A percentile compares a stretch with the other conserved stretches of the same genome.
These are phyloP conservation scores for Verticillium longisporum DNA, from an alignment of 2,329 filamentous ascomycete genomes.

Conservation along the genomic window DNA sequence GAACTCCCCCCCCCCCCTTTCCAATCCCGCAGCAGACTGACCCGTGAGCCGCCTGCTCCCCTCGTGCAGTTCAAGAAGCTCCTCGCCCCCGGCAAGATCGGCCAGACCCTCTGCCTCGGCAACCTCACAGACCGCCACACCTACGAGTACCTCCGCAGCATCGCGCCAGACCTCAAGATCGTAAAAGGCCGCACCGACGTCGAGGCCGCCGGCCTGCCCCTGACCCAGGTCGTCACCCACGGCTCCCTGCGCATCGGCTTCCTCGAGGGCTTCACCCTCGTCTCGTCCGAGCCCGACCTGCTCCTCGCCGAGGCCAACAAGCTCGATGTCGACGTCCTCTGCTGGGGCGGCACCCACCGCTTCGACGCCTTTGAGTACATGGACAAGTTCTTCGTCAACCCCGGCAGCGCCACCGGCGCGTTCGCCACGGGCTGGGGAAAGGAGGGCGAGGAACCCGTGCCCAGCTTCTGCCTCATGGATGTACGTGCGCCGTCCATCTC, in stretches of 20 bases:
- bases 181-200: slow-evolving; percentile 62
- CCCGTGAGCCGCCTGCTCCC: background rate
- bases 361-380: slow-evolving; percentile 69
- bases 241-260: slow-evolving; percentile 60
- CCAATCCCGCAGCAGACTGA: slow-evolving; percentile 5
- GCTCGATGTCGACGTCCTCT: slow-evolving; percentile 62
- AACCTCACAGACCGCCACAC: slow-evolving; percentile 75
- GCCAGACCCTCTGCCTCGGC: slow-evolving; percentile 72
- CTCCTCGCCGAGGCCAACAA: slow-evolving; percentile 62
- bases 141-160: slow-evolving; percentile 72
- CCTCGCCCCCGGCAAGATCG: slow-evolving; percentile 75
- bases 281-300: slow-evolving; percentile 60
- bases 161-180: slow-evolving; percentile 66
- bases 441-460: slow-evolving; percentile 66
- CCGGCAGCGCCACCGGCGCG: slow-evolving; percentile 59
- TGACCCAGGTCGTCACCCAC: slow-evolving; percentile 61
- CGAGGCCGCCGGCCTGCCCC: slow-evolving; percentile 57
- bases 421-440: slow-evolving; percentile 51
- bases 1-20: slow-evolving; percentile 4
- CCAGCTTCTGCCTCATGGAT: slow-evolving; percentile 97
- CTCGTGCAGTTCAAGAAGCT: slow-evolving; percentile 70
- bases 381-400: slow-evolving; percentile 69
- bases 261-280: slow-evolving; percentile 61
- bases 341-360: slow-evolving; percentile 62
- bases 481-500: slow-evolving; percentile 49